A percentile compares a stretch with the other conserved stretches of the same genome.
phyloP scores from a whole-genome alignment of 768 basidiomycete species.

The Suillus plorans region DNA sequence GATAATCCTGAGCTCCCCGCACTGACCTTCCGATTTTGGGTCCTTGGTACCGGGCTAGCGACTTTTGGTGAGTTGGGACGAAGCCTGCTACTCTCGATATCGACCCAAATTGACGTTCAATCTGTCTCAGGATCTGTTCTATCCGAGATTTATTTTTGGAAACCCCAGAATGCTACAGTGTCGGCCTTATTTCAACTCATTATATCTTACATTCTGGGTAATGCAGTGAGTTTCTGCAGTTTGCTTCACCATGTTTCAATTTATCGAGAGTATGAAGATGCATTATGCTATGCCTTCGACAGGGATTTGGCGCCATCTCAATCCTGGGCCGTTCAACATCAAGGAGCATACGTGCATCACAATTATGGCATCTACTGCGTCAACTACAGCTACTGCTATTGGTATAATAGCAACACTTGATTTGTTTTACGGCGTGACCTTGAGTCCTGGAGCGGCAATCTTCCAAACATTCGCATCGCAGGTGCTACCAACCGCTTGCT shows the following conservation, averaged over 20 bases:
- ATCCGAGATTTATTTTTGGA: conserved; percentile 37
- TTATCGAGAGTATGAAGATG: conserved; percentile 8
- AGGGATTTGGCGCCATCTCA: conserved; percentile 50
- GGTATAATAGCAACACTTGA: conserved; percentile 61
- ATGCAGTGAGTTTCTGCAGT: conserved; percentile 44
- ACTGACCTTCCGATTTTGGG: conserved; percentile 47
- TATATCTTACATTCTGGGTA: conserved; percentile 54
- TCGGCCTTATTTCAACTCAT: conserved; percentile 57
- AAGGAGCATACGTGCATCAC: conserved; percentile 66
- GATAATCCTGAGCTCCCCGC: conserved; percentile 51
- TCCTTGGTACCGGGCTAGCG: conserved; percentile 49
- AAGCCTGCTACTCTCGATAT: background rate
- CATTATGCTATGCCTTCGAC: conserved; percentile 14
- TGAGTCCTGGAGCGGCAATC: conserved; percentile 51
- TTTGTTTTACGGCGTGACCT: conserved; percentile 49
- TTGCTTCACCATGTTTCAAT: background rate
- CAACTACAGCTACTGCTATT: conserved; percentile 56
- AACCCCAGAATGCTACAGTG: conserved; percentile 49
- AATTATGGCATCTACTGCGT: conserved; percentile 60
- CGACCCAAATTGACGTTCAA: conserved; percentile 29
- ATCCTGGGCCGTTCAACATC: conserved; percentile 63
- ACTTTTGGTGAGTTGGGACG: conserved; percentile 35
- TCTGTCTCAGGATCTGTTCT: conserved; percentile 31
- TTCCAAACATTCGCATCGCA: conserved; percentile 57
- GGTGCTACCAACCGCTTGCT: conserved; percentile 26